Conservation (phyloP, 1,284 basidiomycete genomes). For the Schizopora paradoxa region DNA sequence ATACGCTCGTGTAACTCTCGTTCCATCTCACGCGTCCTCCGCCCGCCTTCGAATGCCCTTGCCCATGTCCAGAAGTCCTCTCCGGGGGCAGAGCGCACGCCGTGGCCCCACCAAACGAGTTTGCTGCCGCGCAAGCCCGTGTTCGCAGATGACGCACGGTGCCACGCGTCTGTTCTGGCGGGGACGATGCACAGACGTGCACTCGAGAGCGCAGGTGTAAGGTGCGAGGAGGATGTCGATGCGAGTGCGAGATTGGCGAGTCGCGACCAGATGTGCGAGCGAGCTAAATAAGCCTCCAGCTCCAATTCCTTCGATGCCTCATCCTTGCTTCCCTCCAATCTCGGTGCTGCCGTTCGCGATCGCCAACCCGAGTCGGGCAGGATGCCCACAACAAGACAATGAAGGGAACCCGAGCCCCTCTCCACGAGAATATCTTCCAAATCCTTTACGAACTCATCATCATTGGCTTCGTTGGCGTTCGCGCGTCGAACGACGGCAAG, state of each 20-base stretch:
- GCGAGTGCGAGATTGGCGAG: neutral
- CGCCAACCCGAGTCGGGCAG: constrained; percentile 7
- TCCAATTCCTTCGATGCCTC: neutral
- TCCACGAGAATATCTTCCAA: constrained; percentile 28
- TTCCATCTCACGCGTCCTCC: constrained; percentile 3
- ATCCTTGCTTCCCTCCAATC: neutral
- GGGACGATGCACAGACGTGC: constrained; percentile 12
- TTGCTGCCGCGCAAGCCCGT: neutral
- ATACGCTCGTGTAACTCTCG: no score
- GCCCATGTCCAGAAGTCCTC: constrained; percentile 14
- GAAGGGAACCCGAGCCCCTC: constrained; percentile 4
- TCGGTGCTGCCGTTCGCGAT: neutral
- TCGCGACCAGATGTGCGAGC: constrained; percentile 10
- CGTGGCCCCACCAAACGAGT: no score
- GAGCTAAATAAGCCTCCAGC: constrained; percentile 6
- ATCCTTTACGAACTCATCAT: constrained; percentile 34
- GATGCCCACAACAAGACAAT: constrained; percentile 8
- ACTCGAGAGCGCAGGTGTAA: neutral
- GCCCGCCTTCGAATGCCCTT: neutral
- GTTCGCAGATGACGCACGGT: constrained; percentile 3
- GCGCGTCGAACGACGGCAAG: constrained; percentile 37
- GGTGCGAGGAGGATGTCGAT: neutral
- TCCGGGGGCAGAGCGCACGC: neutral
- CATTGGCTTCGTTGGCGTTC: constrained; percentile 39
- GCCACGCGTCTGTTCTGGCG: constrained; percentile 5